Evolutionary conservation across 1,284 basidiomycete genomes (phyloP).

Genomic region (Cutaneotrichosporon cavernicola): DNA sequence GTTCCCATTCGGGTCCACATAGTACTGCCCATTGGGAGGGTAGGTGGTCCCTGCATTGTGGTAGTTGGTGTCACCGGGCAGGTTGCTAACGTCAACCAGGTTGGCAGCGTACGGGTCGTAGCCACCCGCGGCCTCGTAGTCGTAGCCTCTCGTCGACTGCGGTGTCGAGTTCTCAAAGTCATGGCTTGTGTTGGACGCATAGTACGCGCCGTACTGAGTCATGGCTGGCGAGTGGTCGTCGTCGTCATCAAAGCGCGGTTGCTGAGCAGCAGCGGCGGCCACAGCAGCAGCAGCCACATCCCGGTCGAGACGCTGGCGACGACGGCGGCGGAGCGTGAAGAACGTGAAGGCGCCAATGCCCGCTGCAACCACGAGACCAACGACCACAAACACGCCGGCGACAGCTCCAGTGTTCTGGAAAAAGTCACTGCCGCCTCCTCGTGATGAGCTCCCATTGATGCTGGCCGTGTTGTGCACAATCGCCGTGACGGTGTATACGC

Average conservation of each 20-base stretch:
- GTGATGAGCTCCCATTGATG: conserved; percentile 16
- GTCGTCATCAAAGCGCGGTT: conserved; percentile 47
- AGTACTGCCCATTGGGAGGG: conserved; percentile 25
- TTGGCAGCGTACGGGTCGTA: conserved; percentile 52
- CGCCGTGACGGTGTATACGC: conserved; percentile 44
- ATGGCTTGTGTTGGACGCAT: conserved; percentile 32
- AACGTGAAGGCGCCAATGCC: conserved; percentile 48
- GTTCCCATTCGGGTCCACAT: conserved; percentile 4
- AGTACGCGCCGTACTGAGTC: conserved; percentile 51
- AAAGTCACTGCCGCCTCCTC: conserved; percentile 36
- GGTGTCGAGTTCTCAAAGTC: conserved; percentile 18
- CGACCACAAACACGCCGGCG: conserved; percentile 53
- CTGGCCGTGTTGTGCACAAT: conserved; percentile 39
- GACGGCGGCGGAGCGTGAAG: conserved; percentile 48
- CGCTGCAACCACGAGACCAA: conserved; percentile 50
- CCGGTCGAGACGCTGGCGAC: conserved; percentile 52
- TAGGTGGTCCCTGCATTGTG: neutral
- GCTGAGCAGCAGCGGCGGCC: conserved; percentile 49
- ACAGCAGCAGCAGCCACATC: conserved; percentile 54
- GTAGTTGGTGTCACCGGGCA: conserved; percentile 16
- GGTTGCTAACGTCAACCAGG: conserved; percentile 22
- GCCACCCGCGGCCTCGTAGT: conserved; percentile 51
- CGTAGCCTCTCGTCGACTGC: conserved; percentile 36
- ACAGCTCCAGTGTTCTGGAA: conserved; percentile 54
- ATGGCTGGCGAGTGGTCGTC: conserved; percentile 45